A percentile compares a stretch with the other conserved stretches of the same genome.
phyloP scores from a whole-genome alignment of 768 basidiomycete genomes.

The Phaeolepiota aurea region DNA sequence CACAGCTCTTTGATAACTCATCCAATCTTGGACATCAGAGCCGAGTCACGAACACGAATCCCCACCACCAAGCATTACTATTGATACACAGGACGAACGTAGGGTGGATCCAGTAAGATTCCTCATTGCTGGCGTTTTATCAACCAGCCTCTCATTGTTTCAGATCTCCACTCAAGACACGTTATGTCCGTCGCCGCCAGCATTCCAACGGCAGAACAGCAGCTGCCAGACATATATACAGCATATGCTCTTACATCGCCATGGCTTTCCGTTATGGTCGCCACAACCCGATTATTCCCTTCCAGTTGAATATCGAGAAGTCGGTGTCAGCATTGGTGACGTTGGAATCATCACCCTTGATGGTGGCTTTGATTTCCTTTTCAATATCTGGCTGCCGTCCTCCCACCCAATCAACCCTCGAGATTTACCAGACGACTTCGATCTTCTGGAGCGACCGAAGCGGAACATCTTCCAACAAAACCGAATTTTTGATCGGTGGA shows the following conservation, averaged over 20 bases:
- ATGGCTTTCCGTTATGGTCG: conserved; percentile 5
- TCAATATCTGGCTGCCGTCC: conserved; percentile 9
- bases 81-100: not conserved
- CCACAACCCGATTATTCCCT: conserved; percentile 2
- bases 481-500: not conserved
- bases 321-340: conserved; percentile 8
- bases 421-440: not conserved
- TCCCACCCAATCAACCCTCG: conserved; percentile 7
- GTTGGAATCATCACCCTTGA: conserved; percentile 9
- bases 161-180: not conserved
- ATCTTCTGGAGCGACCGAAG: not conserved
- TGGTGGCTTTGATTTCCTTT: conserved; percentile 7
- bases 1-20: not conserved
- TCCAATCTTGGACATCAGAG: no score
- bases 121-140: not conserved
- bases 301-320: conserved; percentile 1
- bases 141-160: not conserved
- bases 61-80: not conserved
- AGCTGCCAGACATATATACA: conserved; percentile 1
- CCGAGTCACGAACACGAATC: not conserved
- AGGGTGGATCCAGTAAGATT: not conserved
- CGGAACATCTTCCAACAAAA: not conserved
- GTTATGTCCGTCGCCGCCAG: not conserved
- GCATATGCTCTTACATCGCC: conserved; percentile 1
- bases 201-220: not conserved